A percentile compares a stretch with the other conserved stretches of the same genome.
These are phyloP conservation scores for Hirsutella rhossiliensis DNA, from an alignment of 2,329 filamentous ascomycete genomes.

Conservation along the genomic window DNA sequence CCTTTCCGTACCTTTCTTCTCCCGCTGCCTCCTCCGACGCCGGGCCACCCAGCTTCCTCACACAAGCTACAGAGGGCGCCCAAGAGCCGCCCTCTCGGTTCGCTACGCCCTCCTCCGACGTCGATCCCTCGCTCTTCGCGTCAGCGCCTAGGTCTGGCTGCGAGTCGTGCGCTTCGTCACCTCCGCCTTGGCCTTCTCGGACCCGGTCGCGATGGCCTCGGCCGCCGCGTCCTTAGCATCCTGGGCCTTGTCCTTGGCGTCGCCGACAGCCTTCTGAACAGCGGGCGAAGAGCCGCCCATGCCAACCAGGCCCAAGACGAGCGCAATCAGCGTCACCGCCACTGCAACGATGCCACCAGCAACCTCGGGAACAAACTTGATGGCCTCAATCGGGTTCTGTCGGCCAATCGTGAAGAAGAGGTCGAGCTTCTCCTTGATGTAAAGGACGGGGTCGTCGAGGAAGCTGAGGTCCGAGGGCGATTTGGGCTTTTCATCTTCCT, in stretches of 20 bases:
- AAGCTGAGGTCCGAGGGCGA: conserved; percentile 73
- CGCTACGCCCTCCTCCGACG: not conserved
- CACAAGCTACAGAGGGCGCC: not conserved
- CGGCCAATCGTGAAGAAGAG: conserved; percentile 78
- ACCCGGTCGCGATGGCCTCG: conserved; percentile 45
- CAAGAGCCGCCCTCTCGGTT: no score
- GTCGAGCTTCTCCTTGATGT: conserved; percentile 84
- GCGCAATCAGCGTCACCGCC: conserved; percentile 54
- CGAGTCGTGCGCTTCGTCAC: conserved; percentile 47
- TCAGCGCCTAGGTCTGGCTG: conserved; percentile 34
- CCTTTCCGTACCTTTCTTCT: no score
- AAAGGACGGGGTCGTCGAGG: conserved; percentile 78
- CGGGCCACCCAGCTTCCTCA: not conserved
- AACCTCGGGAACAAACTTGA: conserved; percentile 86
- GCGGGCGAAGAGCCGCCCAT: conserved; percentile 55
- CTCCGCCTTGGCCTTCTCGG: conserved; percentile 68
- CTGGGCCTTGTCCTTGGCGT: conserved; percentile 58
- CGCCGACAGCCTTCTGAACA: conserved; percentile 57
- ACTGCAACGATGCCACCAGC: conserved; percentile 67
- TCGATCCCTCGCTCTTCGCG: not conserved
- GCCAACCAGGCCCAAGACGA: conserved; percentile 56
- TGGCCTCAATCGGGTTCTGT: conserved; percentile 69
- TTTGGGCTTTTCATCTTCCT: conserved; percentile 51
- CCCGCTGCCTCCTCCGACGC: not conserved
- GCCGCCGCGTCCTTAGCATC: conserved; percentile 57